Evolutionary conservation across 192 early-diverging fungal species (phyloP), one percentile per base, ranked within the genome.

Genomic region (Spizellomyces sp.): DNA sequence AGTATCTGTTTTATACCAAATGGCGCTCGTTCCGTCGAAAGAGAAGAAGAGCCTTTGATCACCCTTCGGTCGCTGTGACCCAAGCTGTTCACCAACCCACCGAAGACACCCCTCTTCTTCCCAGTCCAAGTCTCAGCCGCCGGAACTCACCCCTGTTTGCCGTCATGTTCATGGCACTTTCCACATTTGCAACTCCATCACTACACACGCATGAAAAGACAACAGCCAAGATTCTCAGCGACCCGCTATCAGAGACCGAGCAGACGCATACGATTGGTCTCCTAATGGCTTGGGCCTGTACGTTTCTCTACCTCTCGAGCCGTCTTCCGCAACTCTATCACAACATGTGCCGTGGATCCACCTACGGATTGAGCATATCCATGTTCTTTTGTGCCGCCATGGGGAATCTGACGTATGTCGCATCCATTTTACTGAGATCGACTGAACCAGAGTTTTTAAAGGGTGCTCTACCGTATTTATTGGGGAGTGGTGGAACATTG

Each of bases 251-350:
- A 36, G 27, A 36, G 27, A 36, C 27, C 3, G 27, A 36, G 27
- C 27, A 36, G 27, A 36, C 27, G 27, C 27, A 36, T 45, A 14
- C 12, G 46, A 15, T 88, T 58, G 87, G 92, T 0, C 63, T 85
- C 41, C 65, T 88, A n/a, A 81, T 92, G 72, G 85, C 90, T 0
- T 94, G 88, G 87, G 66, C 79, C 46, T 91, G 90, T 69, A 85
- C 84, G 2, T 22, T 76, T 10, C 80, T 88, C 48, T 94, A 91
- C 76, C 76, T 93, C 41, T 77, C 85, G 6, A 90, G 88, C 17
- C 83, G 91, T 8, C 78, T 94, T 48, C 92, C 92, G 22, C 92
- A 94, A 71, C 82, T 94, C 54, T 85, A 80, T 77, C 88, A 86
- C 52, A 94, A 93, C 72, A 77, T 75, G 66, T 66, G 76, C 19